These are phyloP conservation scores for Stachybotrys chartarum DNA, from an alignment of 2,329 filamentous ascomycete genomes.

Conservation along the genomic window DNA sequence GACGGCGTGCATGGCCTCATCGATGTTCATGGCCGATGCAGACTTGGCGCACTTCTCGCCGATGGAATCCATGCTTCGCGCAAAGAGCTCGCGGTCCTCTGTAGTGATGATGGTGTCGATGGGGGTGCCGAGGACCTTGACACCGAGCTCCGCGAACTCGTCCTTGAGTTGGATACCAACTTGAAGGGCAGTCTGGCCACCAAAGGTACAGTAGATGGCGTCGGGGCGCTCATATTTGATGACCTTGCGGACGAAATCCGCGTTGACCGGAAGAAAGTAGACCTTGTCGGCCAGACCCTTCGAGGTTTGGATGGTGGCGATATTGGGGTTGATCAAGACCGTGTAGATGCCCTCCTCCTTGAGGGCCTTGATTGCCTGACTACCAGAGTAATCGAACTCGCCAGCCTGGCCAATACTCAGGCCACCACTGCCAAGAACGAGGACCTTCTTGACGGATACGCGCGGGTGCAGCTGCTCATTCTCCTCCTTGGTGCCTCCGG, in stretches of 20 bases:
- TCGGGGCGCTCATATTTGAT: slow-evolving; percentile 92
- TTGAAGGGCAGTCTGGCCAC: slow-evolving; percentile 92
- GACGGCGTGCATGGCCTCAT: slow-evolving; percentile 83
- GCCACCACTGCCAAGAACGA: slow-evolving; percentile 90
- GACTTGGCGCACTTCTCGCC: slow-evolving; percentile 98
- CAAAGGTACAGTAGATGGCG: slow-evolving; percentile 95
- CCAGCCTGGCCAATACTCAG: slow-evolving; percentile 96
- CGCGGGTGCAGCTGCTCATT: slow-evolving; percentile 70
- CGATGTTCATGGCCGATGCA: slow-evolving; percentile 79
- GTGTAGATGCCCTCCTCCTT: slow-evolving; percentile 99
- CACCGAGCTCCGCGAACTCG: slow-evolving; percentile 86
- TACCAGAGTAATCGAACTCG: slow-evolving; percentile 98
- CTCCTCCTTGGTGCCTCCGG: slow-evolving; percentile 73
- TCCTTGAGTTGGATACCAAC: slow-evolving; percentile 97
- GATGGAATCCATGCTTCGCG: slow-evolving; percentile 96
- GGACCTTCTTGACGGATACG: slow-evolving; percentile 85
- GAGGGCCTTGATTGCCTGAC: slow-evolving; percentile 95
- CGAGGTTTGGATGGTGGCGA: slow-evolving; percentile 97
- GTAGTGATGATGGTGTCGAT: slow-evolving; percentile 99
- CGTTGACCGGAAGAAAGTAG: slow-evolving; percentile 95
- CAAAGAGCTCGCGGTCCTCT: slow-evolving; percentile 95
- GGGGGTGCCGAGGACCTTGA: slow-evolving; percentile 90
- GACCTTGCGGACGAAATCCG: slow-evolving; percentile 95
- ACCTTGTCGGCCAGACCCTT: slow-evolving; percentile 98
- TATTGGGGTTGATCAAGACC: slow-evolving; percentile 97